Evolutionary conservation across 192 early-diverging fungal species (phyloP).

Genomic region (Coemansia sp.): DNA sequence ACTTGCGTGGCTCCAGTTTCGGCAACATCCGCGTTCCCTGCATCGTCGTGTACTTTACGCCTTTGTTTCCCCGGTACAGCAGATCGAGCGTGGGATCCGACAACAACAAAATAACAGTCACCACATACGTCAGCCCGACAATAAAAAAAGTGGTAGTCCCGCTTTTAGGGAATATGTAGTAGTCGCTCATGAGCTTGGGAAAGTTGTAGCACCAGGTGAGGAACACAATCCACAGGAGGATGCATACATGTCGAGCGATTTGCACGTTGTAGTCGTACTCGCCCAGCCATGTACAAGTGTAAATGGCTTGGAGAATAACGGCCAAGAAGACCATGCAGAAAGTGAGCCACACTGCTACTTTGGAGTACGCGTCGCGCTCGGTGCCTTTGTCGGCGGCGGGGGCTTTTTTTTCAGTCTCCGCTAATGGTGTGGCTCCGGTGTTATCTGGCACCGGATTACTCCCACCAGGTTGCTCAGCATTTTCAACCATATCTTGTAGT

Average conservation of each 20-base stretch:
- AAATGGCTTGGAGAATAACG: conserved; percentile 2
- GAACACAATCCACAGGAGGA: not conserved
- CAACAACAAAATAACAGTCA: not conserved
- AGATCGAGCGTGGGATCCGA: not conserved
- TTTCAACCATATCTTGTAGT: too few species aligned
- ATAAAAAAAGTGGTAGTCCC: not conserved
- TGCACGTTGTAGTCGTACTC: conserved; percentile 10
- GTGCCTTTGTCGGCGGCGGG: not conserved
- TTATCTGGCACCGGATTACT: too few species aligned
- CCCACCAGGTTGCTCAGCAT: too few species aligned
- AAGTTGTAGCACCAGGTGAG: not conserved
- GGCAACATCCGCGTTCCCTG: conserved; percentile 4
- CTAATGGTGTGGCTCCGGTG: too few species aligned
- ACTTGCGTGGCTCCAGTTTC: not conserved
- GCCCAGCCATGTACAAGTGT: conserved; percentile 11
- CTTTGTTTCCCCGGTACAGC: not conserved
- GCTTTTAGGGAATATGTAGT: not conserved
- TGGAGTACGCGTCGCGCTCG: not conserved
- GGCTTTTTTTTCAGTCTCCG: too few species aligned
- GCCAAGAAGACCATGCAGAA: not conserved
- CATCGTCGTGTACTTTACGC: not conserved
- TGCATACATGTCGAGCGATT: not conserved
- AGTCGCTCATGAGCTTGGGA: not conserved
- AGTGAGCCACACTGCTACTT: not conserved
- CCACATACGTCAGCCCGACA: not conserved